Evolutionary conservation across 164 flowering plant species (phyloP).

Genomic region (Warburgia ugandensis): DNA sequence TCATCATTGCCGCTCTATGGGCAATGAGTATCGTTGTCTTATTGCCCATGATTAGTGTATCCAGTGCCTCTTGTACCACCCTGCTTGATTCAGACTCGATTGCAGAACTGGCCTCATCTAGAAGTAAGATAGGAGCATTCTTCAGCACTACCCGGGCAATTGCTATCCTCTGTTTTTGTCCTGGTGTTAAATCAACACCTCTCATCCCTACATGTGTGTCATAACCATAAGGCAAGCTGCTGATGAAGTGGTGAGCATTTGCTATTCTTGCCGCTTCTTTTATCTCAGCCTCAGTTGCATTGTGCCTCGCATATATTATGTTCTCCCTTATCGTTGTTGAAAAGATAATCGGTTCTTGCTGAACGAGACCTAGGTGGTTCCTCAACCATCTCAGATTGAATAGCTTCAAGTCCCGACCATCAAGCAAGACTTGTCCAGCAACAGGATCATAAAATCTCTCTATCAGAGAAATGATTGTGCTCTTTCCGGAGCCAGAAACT

Average conservation of each 20-base stretch:
- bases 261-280: slow-evolving; percentile 99
- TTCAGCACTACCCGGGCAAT: slow-evolving; percentile 93
- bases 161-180: slow-evolving; percentile 96
- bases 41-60: slow-evolving; percentile 94
- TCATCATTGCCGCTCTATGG: slow-evolving; percentile 95
- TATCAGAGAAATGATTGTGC: slow-evolving; percentile 83
- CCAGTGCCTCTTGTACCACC: slow-evolving; percentile 96
- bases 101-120: slow-evolving; percentile 94
- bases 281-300: slow-evolving; percentile 93
- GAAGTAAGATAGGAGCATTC: slow-evolving; percentile 84
- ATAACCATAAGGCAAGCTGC: slow-evolving; percentile 94
- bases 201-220: slow-evolving; percentile 98
- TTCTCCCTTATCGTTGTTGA: slow-evolving; percentile 92
- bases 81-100: slow-evolving; percentile 98
- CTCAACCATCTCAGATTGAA: slow-evolving; percentile 92
- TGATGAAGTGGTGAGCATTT: slow-evolving; percentile 95
- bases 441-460: slow-evolving; percentile 91
- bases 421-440: slow-evolving; percentile 78
- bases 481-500: slow-evolving; percentile 95
- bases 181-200: slow-evolving; percentile 91
- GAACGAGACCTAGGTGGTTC: slow-evolving; percentile 84
- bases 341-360: slow-evolving; percentile 94
- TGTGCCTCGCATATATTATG: slow-evolving; percentile 92
- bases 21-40: slow-evolving; percentile 93
- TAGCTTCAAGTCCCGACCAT: slow-evolving; percentile 74